Base-by-base conservation (phyloP, 768 basidiomycete genomes). In the Leccinellum luteum region DNA sequence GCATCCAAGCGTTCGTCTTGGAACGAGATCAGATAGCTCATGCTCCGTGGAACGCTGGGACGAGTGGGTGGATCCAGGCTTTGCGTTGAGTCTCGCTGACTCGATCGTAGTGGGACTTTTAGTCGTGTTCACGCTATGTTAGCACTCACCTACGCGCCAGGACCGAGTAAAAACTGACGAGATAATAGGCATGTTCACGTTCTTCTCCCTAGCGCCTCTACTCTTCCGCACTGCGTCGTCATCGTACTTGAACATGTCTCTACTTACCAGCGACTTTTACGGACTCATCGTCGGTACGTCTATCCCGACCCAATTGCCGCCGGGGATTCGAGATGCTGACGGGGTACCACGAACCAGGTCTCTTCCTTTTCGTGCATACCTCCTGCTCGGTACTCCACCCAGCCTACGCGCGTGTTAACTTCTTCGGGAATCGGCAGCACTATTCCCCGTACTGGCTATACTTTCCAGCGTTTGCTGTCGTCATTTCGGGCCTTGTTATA, bases 221-320 rank as follows among this genome's bases (percentile, higher is more conserved):
- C 76, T 94, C 43, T 94, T 89, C 73, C 87, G 92, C 56, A 79
- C 89, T 68, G 87, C 92, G 2, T 93, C 92, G 0, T 90, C 90
- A 4, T 85, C 90, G 7, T 94, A 89, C 73, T 89, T 86, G 71
- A 94, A 94, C 66, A 79, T 94, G 63, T 88, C 86, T 60, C 72
- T 94, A 9, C 81, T 94, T n/a, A 87, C 92, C 8, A 89, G 88
- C 68, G 91, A 94, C 74, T 94, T 93, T 66, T 94, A 87, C 64
- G 90, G 92, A 23, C 79, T 94, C 30, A 76, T 94, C 6, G 90
- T 94, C 62, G 92, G 72, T 70, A 57, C 9, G 65, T 60, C n/a
- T 25, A 21, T 35, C 14, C 10, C 15, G 25, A 35, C 14, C 12
- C 19, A 15, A 30, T 44, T 32, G 5, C 44, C 10, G 4, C 13